A percentile compares a stretch with the other conserved stretches of the same genome.
phyloP scores from a whole-genome alignment of 805 yeast species.

The Kluyveromyces wickerhamii region DNA sequence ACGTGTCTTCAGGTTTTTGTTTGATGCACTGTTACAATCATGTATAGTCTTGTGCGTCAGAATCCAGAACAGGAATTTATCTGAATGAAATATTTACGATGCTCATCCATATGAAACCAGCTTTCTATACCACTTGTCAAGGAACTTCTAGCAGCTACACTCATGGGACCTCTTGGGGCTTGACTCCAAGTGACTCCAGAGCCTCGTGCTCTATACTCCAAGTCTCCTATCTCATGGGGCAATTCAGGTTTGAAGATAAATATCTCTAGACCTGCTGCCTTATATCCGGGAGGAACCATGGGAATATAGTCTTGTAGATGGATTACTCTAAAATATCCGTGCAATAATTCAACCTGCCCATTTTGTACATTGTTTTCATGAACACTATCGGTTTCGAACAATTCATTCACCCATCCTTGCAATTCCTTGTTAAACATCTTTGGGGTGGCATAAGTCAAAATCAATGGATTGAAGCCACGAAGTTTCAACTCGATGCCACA shows the following conservation, averaged over 20 bases:
- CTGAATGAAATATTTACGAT: slow-evolving; percentile 31
- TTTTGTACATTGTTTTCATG: slow-evolving; percentile 18
- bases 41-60: slow-evolving; percentile 5
- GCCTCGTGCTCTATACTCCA: slow-evolving; percentile 19
- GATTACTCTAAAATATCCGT: slow-evolving; percentile 46
- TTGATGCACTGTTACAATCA: not conserved
- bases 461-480: slow-evolving; percentile 45
- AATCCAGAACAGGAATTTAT: slow-evolving; percentile 29
- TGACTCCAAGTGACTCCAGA: slow-evolving; percentile 6
- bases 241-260: slow-evolving; percentile 33
- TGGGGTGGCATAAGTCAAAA: slow-evolving; percentile 58
- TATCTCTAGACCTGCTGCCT: slow-evolving; percentile 48
- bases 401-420: slow-evolving; percentile 42
- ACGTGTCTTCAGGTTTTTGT: too few species aligned
- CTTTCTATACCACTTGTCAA: slow-evolving; percentile 10
- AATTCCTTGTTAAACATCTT: slow-evolving; percentile 50
- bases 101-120: slow-evolving; percentile 31
- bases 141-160: not conserved
- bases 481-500: slow-evolving; percentile 54
- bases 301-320: slow-evolving; percentile 57
- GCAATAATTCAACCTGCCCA: slow-evolving; percentile 20
- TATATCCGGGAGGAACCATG: slow-evolving; percentile 44
- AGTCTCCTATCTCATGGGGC: slow-evolving; percentile 25
- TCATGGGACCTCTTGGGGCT: not conserved
- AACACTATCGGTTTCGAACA: slow-evolving; percentile 36